Evolutionary conservation across 768 basidiomycete species (phyloP), one percentile per base, ranked within the genome.

Genomic region (Boletus subparvulus): DNA sequence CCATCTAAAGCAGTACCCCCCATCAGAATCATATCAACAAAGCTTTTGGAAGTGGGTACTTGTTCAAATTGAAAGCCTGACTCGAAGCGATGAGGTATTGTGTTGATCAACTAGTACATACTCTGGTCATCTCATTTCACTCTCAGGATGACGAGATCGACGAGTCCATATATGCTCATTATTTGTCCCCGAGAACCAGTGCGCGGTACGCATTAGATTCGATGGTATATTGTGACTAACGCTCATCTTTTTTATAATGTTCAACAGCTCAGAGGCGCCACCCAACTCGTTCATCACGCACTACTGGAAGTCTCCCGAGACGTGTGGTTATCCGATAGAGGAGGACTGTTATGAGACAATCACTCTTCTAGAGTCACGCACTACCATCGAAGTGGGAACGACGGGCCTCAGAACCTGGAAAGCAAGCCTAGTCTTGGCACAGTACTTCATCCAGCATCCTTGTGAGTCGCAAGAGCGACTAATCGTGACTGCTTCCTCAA

Each of bases 361-460:
- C 17, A 90, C 90, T 0, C 71, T 92, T 2, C 71, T 87, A 10
- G 90, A 93, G 70, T 90, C 90, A 1, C 82, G 85, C 8, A 86
- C 83, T 3, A 83, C 78, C 3, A 84, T 92, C 30, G 89, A 92
- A 68, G 75, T 76, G 41, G 90, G 91, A 0, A 92, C 89, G 0
- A 92, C 90, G 1, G 90, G 91, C 13, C 71, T 92, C 47, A 78
- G 87, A 52, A 93, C 90, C 8, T 93, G 91, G 91, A 75, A 78
- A 30, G 88, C 91, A 6, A 86, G 88, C 61, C 80, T 87, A 43
- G 73, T 81, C 32, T 74, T 92, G 19, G 83, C 84, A 0, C 79
- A 85, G 47, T 86, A 83, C 63, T 73, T 92, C 24, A 78, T 83
- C 19, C 56, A 63, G 10, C 75, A 87, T 64, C 74, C 83, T 68